Percentiles rank a stretch among this genome's conserved stretches.
Conservation (phyloP, 2,329 filamentous ascomycete species). For the Trichophyton mentagrophytes region DNA sequence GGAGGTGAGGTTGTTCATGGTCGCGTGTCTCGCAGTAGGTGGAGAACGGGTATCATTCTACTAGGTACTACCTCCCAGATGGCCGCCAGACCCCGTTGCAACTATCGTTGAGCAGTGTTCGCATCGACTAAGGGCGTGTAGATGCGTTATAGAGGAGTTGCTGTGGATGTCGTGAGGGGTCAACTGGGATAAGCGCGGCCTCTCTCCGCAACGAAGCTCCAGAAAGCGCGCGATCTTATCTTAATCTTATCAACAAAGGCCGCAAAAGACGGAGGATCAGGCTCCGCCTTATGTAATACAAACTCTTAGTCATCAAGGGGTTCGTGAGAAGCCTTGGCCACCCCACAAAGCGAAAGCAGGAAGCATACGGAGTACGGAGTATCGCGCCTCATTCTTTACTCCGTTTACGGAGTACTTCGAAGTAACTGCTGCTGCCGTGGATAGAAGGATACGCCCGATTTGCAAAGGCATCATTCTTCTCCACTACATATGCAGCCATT, state of each 20-base stretch:
- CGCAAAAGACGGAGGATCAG: not conserved
- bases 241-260: not conserved
- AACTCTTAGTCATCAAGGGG: not conserved
- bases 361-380: too few relatives aligned
- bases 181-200: conserved; percentile 6
- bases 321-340: not conserved
- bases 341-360: too few relatives aligned
- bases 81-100: too few relatives aligned
- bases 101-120: too few relatives aligned
- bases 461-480: too few relatives aligned
- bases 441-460: too few relatives aligned
- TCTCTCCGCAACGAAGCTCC: not conserved
- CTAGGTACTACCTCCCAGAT: not conserved
- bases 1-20: conserved; percentile 7
- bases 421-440: too few relatives aligned
- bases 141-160: not conserved
- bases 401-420: too few relatives aligned
- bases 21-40: not conserved
- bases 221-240: not conserved
- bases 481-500: too few relatives aligned
- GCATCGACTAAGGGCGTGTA: not conserved
- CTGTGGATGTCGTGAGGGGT: not conserved
- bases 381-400: too few relatives aligned
- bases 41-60: not conserved
- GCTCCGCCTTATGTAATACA: not conserved